phyloP scores from a whole-genome alignment of 331 rosid species.

The Dryas integrifolia region DNA sequence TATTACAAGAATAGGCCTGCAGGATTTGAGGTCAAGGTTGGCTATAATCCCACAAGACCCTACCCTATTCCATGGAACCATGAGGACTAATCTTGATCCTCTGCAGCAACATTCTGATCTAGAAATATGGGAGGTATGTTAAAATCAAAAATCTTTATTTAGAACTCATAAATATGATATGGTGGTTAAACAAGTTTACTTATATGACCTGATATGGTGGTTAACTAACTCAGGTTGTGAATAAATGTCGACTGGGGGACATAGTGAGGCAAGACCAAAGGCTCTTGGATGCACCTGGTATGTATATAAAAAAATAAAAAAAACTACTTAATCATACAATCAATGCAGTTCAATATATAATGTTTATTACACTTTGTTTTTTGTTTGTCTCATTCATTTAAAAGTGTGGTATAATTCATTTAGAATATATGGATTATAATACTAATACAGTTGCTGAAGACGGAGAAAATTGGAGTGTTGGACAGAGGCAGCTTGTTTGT shows the following conservation, averaged over 20 bases:
- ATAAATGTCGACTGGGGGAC: constrained; percentile 63
- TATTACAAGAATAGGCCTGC: constrained; percentile 66
- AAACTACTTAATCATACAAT: constrained; percentile 3
- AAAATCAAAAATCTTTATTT: constrained; percentile 21
- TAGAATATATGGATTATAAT: not conserved
- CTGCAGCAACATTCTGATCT: constrained; percentile 61
- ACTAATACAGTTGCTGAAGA: constrained; percentile 73
- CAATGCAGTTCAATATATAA: not conserved
- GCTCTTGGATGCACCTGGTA: constrained; percentile 88
- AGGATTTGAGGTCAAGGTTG: constrained; percentile 79
- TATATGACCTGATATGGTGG: not conserved
- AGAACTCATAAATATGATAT: not conserved
- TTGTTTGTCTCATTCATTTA: not conserved
- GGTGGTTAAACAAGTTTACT: not conserved
- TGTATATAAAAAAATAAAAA: not conserved
- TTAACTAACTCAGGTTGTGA: constrained; percentile 52
- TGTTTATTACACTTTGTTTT: not conserved
- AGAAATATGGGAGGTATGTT: constrained; percentile 74
- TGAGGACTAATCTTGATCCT: constrained; percentile 79
- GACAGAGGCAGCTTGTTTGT: constrained; percentile 90
- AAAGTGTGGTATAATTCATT: not conserved
- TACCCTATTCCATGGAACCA: constrained; percentile 71
- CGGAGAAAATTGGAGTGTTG: constrained; percentile 96
- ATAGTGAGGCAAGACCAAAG: constrained; percentile 57
- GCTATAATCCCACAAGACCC: constrained; percentile 96